Percentiles rank a stretch among this genome's conserved stretches.
Evolutionary conservation across 2,329 filamentous ascomycete genomes (phyloP).

Genomic region (Fusarium tanahbumbuense): DNA sequence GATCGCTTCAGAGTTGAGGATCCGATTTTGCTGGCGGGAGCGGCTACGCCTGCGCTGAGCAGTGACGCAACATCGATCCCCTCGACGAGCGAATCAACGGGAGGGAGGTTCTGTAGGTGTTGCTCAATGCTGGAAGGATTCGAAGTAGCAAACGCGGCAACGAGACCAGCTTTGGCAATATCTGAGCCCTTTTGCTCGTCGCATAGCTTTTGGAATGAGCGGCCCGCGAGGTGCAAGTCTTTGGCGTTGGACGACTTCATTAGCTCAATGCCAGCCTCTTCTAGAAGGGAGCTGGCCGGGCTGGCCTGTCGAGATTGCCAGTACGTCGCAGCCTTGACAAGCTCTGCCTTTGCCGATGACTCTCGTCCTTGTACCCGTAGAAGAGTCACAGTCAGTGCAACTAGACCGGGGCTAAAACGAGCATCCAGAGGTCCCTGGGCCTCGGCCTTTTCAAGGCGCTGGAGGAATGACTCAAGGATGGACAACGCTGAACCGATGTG

Average conservation of each 20-base stretch:
- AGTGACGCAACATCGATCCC: constrained; percentile 72
- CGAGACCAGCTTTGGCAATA: constrained; percentile 81
- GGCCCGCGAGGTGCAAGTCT: constrained; percentile 76
- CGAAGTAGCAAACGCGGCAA: constrained; percentile 79
- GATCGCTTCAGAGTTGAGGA: constrained; percentile 62
- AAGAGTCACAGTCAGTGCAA: constrained; percentile 82
- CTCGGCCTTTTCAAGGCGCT: constrained; percentile 72
- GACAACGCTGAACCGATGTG: constrained; percentile 79
- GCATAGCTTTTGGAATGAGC: constrained; percentile 82
- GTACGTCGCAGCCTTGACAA: constrained; percentile 82
- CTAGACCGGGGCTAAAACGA: constrained; percentile 84
- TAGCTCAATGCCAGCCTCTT: constrained; percentile 84
- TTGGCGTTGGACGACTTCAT: constrained; percentile 77
- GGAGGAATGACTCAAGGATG: constrained; percentile 81
- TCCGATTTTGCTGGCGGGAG: constrained; percentile 52
- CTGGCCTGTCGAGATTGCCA: constrained; percentile 73
- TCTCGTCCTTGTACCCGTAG: constrained; percentile 82
- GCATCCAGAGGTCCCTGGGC: constrained; percentile 71
- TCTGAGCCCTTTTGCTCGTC: constrained; percentile 73
- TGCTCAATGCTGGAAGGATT: constrained; percentile 67
- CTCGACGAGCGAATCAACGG: constrained; percentile 70
- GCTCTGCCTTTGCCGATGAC: constrained; percentile 75
- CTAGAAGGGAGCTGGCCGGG: constrained; percentile 72
- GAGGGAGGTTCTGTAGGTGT: constrained; percentile 68
- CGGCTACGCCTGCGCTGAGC: constrained; percentile 71